Evolutionary conservation across 176 grass and related monocot genomes (phyloP), one percentile per base, ranked within the genome.

Genomic region (Chloris gayana): DNA sequence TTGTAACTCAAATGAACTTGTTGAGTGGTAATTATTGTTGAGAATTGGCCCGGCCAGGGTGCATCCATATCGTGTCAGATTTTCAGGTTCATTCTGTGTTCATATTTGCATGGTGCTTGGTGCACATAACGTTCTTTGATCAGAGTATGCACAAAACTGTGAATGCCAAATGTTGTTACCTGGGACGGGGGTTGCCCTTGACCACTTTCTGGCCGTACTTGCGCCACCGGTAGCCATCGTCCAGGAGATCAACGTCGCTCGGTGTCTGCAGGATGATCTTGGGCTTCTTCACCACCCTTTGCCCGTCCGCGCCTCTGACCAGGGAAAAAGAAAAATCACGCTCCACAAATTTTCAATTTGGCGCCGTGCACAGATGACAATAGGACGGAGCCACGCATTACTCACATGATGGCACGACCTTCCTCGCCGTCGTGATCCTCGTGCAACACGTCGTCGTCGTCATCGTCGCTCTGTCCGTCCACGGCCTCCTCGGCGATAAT

Each of bases 171-270:
- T 59, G 25, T 27, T 41, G 11, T 58, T 84, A 92, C 86, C 86
- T 92, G 14, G 90, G 83, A n/a, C 76, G 83, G 2, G 64, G 74
- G 60, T 92, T 92, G 75, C 90, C 86, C 75, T 89, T 92, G 64
- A 92, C 90, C 22, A 80, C 79, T 67, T 88, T 92, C 83, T 92
- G 83, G 22, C 83, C 90, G 60, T 92, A 86, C 65, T 92, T 92
- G 46, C 86, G 86, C 90, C 90, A 89, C 65, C 83, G 80, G 72
- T 86, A 86, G 66, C 90, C 86, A 53, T 92, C 90, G 67, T 92
- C 75, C 21, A 92, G 65, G 64, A 92, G 90, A 35, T 92, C 86
- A 6, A 86, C 80, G 67, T 86, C 90, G 39, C 86, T 92, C 15
- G 70, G 58, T 5, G 90, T 88, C 38, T 88, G 90, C 10, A 92